Evolutionary conservation across 306 rosid species (phyloP).

Genomic region (Glycyrrhiza uralensis): DNA sequence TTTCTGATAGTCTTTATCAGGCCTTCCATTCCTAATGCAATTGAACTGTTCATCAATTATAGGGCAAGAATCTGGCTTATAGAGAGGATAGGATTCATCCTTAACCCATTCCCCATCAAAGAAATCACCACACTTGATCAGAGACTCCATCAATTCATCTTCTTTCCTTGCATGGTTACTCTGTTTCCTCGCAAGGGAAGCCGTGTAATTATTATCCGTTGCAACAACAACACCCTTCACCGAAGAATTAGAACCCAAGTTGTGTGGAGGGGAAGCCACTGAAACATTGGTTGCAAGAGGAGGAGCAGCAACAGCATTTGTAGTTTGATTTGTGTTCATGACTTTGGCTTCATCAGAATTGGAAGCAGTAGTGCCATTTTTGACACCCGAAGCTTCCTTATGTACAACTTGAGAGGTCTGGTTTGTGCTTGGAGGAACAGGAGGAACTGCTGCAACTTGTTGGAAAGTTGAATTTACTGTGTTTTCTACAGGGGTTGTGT

Average conservation of each 20-base stretch:
- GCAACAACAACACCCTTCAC: conserved; percentile 4
- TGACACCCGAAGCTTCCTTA: conserved; percentile 10
- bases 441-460: neutral
- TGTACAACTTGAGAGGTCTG: conserved; percentile 5
- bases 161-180: conserved; percentile 26
- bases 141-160: conserved; percentile 45
- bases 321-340: conserved; percentile 36
- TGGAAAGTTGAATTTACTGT: conserved; percentile 21
- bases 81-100: conserved; percentile 75
- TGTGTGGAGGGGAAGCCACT: neutral
- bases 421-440: conserved; percentile 21
- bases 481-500: conserved; percentile 23
- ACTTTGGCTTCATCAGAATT: conserved; percentile 11
- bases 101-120: conserved; percentile 78
- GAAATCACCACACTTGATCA: conserved; percentile 79
- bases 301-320: neutral
- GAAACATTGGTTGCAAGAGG: conserved; percentile 8
- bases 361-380: conserved; percentile 25
- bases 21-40: conserved; percentile 77
- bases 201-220: conserved; percentile 46
- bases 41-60: conserved; percentile 81
- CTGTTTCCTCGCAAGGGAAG: conserved; percentile 42
- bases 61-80: conserved; percentile 74
- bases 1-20: conserved; percentile 64
- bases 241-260: conserved; percentile 17